Percentiles rank a stretch among this genome's conserved stretches.
Evolutionary conservation across 2,329 filamentous ascomycete species (phyloP).

Genomic region (Cytospora piceicola): DNA sequence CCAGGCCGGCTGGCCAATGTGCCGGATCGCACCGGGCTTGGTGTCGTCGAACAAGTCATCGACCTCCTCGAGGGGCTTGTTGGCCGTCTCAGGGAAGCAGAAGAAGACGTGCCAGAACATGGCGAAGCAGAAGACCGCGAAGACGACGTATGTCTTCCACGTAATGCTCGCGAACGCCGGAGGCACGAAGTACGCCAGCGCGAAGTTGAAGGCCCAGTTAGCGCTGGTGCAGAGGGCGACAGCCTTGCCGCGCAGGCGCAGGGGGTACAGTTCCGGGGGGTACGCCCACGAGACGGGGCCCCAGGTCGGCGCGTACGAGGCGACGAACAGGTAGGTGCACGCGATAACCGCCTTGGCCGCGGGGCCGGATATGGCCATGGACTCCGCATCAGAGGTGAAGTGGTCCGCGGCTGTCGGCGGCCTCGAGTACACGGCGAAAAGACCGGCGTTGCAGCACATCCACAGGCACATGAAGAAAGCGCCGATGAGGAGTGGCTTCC

Average conservation of each 20-base stretch:
- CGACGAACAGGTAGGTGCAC: conserved; percentile 68
- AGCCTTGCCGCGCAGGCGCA: conserved; percentile 45
- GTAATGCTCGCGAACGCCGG: conserved; percentile 43
- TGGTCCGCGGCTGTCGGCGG: conserved; percentile 38
- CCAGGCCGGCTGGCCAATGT: conserved; percentile 48
- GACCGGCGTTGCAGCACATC: conserved; percentile 50
- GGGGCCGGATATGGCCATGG: conserved; percentile 51
- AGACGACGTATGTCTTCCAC: conserved; percentile 43
- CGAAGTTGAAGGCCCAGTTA: conserved; percentile 49
- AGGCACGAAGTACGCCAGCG: conserved; percentile 45
- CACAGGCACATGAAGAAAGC: conserved; percentile 64
- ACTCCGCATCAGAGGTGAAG: conserved; percentile 48
- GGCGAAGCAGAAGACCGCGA: conserved; percentile 41
- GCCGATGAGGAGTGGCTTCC: conserved; percentile 67
- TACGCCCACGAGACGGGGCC: conserved; percentile 51
- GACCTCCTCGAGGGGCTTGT: conserved; percentile 43
- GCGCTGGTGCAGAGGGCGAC: conserved; percentile 41
- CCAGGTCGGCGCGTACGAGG: conserved; percentile 52
- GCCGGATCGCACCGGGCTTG: conserved; percentile 42
- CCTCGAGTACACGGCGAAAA: conserved; percentile 49
- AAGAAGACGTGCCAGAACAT: conserved; percentile 43
- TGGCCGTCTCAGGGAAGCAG: conserved; percentile 42
- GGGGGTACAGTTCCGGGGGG: conserved; percentile 52
- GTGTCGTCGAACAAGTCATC: conserved; percentile 42
- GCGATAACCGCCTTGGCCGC: conserved; percentile 64